Base-by-base conservation (phyloP, 495 filamentous ascomycete species). In the Talaromyces stipitatus region DNA sequence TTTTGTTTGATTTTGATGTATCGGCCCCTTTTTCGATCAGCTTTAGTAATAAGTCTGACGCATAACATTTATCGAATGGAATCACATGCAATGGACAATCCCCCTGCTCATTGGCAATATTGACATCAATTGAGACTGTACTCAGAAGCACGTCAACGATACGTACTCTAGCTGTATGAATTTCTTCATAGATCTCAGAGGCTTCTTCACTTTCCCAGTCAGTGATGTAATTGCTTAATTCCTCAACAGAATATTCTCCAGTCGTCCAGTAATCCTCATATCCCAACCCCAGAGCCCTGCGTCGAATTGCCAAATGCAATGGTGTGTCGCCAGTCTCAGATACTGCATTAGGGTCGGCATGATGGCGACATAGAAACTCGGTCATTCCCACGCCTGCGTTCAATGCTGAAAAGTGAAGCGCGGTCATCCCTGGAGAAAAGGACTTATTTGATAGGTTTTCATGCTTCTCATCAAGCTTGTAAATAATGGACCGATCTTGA, bases 31-130 rank as follows among this genome's bases (percentile, higher is more conserved):
- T 53, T 12, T 54, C 24, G 27, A 58, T 33, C 52, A 61, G 55
- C 30, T 54, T 54, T 8, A n/a, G 18, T 58, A 61, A 30, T 36
- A 61, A 58, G 18, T 12, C 23, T 30, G 24, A 58, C 6, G 55
- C 50, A 20, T 61, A 53, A 30, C 36, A 20, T 50, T 53, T 20
- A 53, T 58, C 3, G 55, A 61, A 61, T 14, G 20, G 18, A 41
- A 61, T 61, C 36, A 61, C 23, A 52, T 61, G 55, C 23, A 33
- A 33, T 12, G 59, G 55, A 46, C 54, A 61, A 48, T 61, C 48
- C 28, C 59, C 59, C n/a, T 32, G n/a, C 48, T 29, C 55, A 33
- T 58, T 61, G 24, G 55, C 55, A 16, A 58, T 50, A 22, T 61
- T 61, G 9, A 61, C 50, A 58, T 58, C 22, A 26, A 58, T 55